Evolutionary conservation across 2,329 filamentous ascomycete genomes (phyloP).

Genomic region (Aspergillus intermedius): DNA sequence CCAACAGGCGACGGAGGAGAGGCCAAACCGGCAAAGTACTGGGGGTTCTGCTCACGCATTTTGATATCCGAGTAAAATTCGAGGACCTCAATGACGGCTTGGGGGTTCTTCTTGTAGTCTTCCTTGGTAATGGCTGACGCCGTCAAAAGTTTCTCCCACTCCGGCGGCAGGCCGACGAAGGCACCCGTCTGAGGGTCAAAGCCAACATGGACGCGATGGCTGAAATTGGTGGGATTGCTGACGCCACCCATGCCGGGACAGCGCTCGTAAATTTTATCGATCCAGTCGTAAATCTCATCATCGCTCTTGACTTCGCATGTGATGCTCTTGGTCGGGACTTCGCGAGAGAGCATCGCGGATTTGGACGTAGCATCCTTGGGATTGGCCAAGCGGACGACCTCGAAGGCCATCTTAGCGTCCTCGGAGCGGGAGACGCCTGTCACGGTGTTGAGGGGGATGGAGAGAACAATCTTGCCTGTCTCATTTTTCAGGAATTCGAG

Average conservation of each 20-base stretch:
- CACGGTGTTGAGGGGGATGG: constrained; percentile 78
- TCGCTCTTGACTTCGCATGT: constrained; percentile 93
- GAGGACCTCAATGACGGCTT: constrained; percentile 63
- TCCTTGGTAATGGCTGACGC: constrained; percentile 97
- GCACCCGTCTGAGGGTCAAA: constrained; percentile 94
- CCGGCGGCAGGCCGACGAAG: constrained; percentile 86
- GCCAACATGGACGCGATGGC: constrained; percentile 91
- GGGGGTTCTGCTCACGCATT: constrained; percentile 57
- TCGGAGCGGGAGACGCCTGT: constrained; percentile 87
- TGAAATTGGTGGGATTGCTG: constrained; percentile 97
- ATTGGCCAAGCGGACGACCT: constrained; percentile 68
- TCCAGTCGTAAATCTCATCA: constrained; percentile 97
- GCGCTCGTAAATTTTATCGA: constrained; percentile 93
- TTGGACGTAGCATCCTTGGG: constrained; percentile 57
- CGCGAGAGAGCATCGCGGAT: constrained; percentile 67
- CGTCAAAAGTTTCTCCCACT: constrained; percentile 96
- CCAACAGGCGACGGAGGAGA: constrained; percentile 54
- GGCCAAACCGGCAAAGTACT: constrained; percentile 52
- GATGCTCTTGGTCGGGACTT: constrained; percentile 73
- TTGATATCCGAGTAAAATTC: constrained; percentile 65
- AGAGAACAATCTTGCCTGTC: constrained; percentile 78
- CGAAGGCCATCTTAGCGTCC: constrained; percentile 84
- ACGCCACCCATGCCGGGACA: constrained; percentile 97
- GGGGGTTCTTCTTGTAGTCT: constrained; percentile 94
- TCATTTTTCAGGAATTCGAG: constrained; percentile 93